These are phyloP conservation scores for Penicillium bialowiezense DNA, from an alignment of 495 filamentous ascomycete genomes.

Conservation along the genomic window DNA sequence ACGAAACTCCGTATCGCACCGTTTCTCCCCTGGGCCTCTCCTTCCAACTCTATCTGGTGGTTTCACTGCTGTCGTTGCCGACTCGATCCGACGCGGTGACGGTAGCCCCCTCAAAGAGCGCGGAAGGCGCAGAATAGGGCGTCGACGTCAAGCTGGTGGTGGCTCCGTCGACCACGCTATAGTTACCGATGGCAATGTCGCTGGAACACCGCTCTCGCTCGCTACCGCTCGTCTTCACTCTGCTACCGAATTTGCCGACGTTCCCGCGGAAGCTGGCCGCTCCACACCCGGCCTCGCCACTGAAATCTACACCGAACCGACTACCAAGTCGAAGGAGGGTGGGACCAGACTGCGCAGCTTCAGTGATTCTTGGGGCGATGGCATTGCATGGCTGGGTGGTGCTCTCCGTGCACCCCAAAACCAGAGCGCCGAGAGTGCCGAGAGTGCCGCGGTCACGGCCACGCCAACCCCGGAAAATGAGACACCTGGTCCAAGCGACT, in stretches of 20 bases:
- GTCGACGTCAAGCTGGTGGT: constrained; percentile 30
- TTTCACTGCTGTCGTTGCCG: constrained; percentile 60
- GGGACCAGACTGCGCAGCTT: constrained; percentile 37
- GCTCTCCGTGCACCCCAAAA: constrained; percentile 15
- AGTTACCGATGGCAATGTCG: constrained; percentile 10
- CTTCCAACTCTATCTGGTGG: constrained; percentile 49
- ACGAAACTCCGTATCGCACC: constrained; percentile 39
- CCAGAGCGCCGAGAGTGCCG: not conserved
- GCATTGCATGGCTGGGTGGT: constrained; percentile 44
- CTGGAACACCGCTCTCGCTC: constrained; percentile 18
- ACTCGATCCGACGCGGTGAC: constrained; percentile 55
- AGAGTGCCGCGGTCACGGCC: constrained; percentile 16
- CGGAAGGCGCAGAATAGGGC: constrained; percentile 17
- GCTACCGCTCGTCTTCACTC: constrained; percentile 32
- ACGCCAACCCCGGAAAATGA: constrained; percentile 12
- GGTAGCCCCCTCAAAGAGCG: constrained; percentile 38
- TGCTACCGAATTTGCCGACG: constrained; percentile 20
- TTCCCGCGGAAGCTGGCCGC: constrained; percentile 21
- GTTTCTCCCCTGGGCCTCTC: constrained; percentile 40
- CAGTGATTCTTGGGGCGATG: constrained; percentile 44
- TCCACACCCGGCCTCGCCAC: constrained; percentile 27
- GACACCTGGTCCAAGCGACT: not conserved
- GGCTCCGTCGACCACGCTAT: constrained; percentile 21
- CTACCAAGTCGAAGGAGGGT: constrained; percentile 18
- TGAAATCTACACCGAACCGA: constrained; percentile 7